Evolutionary conservation across 192 early-diverging fungal species (phyloP), one percentile per base, ranked within the genome.

Genomic region (Dissophora globulifera): DNA sequence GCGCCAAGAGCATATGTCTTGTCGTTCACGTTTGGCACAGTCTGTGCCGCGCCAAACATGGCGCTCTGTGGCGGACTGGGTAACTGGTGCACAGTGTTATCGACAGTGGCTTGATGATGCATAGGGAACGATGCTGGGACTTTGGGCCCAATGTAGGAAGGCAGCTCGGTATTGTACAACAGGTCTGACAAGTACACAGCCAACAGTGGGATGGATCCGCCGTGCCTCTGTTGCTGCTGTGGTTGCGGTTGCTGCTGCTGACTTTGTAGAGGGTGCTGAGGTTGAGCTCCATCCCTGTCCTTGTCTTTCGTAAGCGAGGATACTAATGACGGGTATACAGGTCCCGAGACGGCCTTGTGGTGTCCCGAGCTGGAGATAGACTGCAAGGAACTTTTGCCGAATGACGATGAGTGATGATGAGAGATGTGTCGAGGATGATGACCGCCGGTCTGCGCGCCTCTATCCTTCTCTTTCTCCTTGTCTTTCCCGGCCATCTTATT

Each of bases 121-220:
- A n/a, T 47, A 2, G 55, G 9, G 3, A 35, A 23, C 4, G 40
- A 42, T 2, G 53, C 22, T 38, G 42, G 42, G 2, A 38, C 29
- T 20, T 50, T 57, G 15, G 79, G 66, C 19, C 69, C 76, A 4
- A 88, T 48, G 53, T 78, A 88, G 6, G 85, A 68, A 3, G 87
- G 84, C 19, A 83, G 50, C 59, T 86, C 87, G 13, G 81, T 68
- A 51, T 87, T 89, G 50, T 83, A 86, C 2, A 87, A 66, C 15
- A 89, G 65, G 38, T 89, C 87, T 10, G 86, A 87, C 12, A 89
- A 27, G 43, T 84, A 89, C 7, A 89, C 78, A 11, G 79, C 84
- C 81, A 60, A 6, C 4, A 20, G 33, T 13, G 51, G 51, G 11
- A 53, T 53, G 26, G 30, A 53, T 33, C 51, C 51, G 3, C 51